Percentiles rank a stretch among this genome's conserved stretches.
Conservation (phyloP, 2,329 filamentous ascomycete genomes). For the Aureobasidium lini region DNA sequence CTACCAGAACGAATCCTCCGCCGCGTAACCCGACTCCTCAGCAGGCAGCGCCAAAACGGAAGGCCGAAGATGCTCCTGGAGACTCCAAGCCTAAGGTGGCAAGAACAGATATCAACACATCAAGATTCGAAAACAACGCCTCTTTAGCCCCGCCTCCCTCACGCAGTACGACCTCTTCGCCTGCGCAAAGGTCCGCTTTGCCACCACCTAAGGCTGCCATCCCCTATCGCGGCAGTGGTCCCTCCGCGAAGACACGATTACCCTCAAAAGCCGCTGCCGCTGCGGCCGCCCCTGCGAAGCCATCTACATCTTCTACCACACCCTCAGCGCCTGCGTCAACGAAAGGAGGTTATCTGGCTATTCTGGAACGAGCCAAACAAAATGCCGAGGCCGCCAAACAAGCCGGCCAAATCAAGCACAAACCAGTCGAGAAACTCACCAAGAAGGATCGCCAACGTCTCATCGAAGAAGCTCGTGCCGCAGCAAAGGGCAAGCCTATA, state of each 20-base stretch:
- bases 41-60: conserved; percentile 26
- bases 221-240: conserved; percentile 13
- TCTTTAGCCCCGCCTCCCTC: conserved; percentile 21
- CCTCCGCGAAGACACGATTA: conserved; percentile 15
- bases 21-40: conserved; percentile 18
- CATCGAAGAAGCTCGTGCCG: conserved; percentile 35
- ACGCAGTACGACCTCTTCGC: conserved; percentile 17
- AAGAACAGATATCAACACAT: conserved; percentile 24
- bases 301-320: conserved; percentile 11
- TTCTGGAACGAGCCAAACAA: conserved; percentile 63
- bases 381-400: conserved; percentile 53
- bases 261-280: conserved; percentile 18
- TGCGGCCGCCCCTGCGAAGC: conserved; percentile 13
- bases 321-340: conserved; percentile 38
- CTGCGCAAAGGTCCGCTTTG: conserved; percentile 11
- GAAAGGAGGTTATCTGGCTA: conserved; percentile 68
- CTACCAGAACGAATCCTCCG: conserved; percentile 9
- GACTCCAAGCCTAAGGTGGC: conserved; percentile 27
- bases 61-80: conserved; percentile 30
- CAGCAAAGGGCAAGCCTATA: conserved; percentile 35
- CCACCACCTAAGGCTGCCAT: conserved; percentile 14
- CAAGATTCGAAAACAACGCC: conserved; percentile 25
- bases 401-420: conserved; percentile 65
- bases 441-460: conserved; percentile 45
- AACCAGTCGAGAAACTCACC: conserved; percentile 58